Base-by-base conservation (phyloP, 2,329 filamentous ascomycete species). In the Plenodomus biglobosus region DNA sequence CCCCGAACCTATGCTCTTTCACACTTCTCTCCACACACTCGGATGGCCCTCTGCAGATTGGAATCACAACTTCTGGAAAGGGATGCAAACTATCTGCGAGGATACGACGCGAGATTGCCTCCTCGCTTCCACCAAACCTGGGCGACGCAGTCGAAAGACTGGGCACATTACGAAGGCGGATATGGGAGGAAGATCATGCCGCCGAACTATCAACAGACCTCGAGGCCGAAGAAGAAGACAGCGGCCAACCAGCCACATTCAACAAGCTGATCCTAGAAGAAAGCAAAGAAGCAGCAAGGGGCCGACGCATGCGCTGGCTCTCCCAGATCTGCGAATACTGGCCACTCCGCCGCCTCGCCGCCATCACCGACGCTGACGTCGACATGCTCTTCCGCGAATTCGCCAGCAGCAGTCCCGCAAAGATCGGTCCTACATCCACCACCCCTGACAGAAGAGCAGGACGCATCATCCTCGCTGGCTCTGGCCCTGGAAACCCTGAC, bases 311-410 rank as follows among this genome's bases (percentile, higher is more conserved):
- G 78, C 83, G 94, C 48, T 99, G 94, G 94, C 78, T 99, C 1
- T 84, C 88, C 17, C 94, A 99, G 69, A 90, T 99, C 43, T 99
- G 94, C 79, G 94, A 99, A 76, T 99, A 99, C 74, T 99, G 94
- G 94, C 92, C 94, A 1, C 79, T 99, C 20, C 85, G 85, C 55
- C 84, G 88, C 16, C 81, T 99, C 1, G 90, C 91, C 7, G 79
- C 81, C 35, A 86, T 97, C 55, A 86, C 82, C 3, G 90, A 96
- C 62, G 80, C 81, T 8, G 92, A 97, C 59, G 85, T 96, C 6
- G 84, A 89, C 15, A 71, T 75, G 11, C 83, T 97, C 0, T 79
- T 99, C n/a, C 76, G 81, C 53, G 85, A 88, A 2, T 96, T 95
- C 64, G 75, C 79, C 35, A 61, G 46, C 41, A 69, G 73, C 38